These are phyloP conservation scores for Selenicereus undatus DNA, from an alignment of 148 eudicot genomes.

Conservation along the genomic window DNA sequence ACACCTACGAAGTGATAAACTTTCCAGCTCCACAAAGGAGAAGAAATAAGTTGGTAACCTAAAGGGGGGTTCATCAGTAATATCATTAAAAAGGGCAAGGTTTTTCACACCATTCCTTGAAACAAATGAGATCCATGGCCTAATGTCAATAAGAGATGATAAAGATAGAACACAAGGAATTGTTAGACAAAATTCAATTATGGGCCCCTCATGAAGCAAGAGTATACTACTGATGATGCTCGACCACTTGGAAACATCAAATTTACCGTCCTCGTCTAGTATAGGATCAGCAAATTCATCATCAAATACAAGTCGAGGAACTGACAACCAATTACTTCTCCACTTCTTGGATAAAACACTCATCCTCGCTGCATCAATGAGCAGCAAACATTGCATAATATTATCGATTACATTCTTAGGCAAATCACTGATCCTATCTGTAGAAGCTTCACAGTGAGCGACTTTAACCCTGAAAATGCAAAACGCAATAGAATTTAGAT, in stretches of 20 bases:
- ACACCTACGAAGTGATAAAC: not conserved
- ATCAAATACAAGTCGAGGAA: not conserved
- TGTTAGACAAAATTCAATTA: not conserved
- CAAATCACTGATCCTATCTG: not conserved
- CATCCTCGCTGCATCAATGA: not conserved
- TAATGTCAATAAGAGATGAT: not conserved
- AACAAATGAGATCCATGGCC: not conserved
- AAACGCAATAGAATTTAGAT: not conserved
- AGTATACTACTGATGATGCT: conserved; percentile 1
- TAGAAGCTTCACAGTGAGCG: not conserved
- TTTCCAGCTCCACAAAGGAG: not conserved
- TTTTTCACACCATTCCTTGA: conserved; percentile 3
- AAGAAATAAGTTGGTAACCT: not conserved
- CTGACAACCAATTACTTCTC: not conserved
- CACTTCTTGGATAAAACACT: conserved; percentile 2
- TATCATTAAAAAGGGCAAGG: not conserved
- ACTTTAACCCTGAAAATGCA: not conserved
- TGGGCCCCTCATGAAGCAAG: not conserved
- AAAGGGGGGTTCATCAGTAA: not conserved
- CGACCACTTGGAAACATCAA: not conserved
- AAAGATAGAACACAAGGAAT: not conserved
- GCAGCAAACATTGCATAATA: not conserved
- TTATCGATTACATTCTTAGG: not conserved
- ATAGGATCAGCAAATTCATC: not conserved
- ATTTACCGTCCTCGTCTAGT: not conserved